Conservation (phyloP, 805 yeast genomes). For the Metschnikowia orientalis region DNA sequence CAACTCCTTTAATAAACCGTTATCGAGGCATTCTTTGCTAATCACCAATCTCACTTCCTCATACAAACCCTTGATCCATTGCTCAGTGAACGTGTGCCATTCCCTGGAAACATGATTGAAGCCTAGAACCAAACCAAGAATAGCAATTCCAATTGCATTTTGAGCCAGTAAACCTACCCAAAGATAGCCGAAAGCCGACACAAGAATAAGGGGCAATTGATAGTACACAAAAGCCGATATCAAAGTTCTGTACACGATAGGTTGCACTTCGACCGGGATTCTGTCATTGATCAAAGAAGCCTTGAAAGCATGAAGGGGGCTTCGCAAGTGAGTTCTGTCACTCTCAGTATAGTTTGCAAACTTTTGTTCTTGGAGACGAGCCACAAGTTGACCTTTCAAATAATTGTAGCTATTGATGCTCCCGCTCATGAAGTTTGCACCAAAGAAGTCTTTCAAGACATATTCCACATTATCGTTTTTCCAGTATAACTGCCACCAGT, state of each 20-base stretch:
- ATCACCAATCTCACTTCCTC: constrained; percentile 35
- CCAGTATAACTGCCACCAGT: constrained; percentile 41
- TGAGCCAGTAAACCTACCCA: constrained; percentile 32
- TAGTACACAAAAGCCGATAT: constrained; percentile 30
- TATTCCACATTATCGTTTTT: constrained; percentile 43
- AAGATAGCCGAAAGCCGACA: constrained; percentile 29
- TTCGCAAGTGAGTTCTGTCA: constrained; percentile 11
- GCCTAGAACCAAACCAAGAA: constrained; percentile 39
- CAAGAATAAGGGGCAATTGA: constrained; percentile 34
- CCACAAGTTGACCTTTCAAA: constrained; percentile 34
- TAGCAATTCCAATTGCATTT: constrained; percentile 29
- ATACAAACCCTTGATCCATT: constrained; percentile 28
- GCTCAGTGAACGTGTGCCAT: constrained; percentile 29
- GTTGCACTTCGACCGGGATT: constrained; percentile 34
- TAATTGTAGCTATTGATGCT: constrained; percentile 38
- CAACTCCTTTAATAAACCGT: constrained; percentile 35
- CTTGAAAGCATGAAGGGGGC: constrained; percentile 31
- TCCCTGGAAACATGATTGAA: constrained; percentile 36
- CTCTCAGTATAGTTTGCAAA: constrained; percentile 18
- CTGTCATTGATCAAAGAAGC: constrained; percentile 26
- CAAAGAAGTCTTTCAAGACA: constrained; percentile 36
- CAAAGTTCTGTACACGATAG: constrained; percentile 28
- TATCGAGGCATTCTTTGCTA: constrained; percentile 30
- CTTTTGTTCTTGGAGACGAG: constrained; percentile 25
- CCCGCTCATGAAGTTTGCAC: constrained; percentile 30